These are phyloP conservation scores for Coemansia sp. DNA, from an alignment of 192 early-diverging fungal species.

Conservation along the genomic window DNA sequence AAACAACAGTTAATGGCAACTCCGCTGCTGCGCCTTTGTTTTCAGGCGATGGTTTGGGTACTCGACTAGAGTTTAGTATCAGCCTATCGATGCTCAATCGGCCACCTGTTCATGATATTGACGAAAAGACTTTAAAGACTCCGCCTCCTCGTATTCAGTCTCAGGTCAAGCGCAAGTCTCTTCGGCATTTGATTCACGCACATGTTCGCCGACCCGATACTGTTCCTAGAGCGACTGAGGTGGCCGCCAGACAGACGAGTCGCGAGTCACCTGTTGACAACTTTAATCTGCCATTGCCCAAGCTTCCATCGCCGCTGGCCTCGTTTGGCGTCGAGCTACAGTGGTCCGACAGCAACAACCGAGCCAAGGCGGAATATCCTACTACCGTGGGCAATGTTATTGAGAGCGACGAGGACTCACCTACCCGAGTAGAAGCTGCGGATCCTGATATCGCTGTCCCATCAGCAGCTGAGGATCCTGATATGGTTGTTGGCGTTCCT, in stretches of 20 bases:
- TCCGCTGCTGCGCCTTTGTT: slow-evolving; percentile 1
- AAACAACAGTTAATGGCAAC: neutral
- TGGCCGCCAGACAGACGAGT: neutral
- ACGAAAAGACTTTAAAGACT: neutral
- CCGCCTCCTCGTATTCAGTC: slow-evolving; percentile 3
- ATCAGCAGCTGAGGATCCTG: no score
- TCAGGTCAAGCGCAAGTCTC: slow-evolving; percentile 9
- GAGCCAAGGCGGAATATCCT: neutral
- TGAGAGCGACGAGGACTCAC: neutral
- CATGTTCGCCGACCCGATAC: neutral
- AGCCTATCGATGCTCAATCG: slow-evolving; percentile 23
- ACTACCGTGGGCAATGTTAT: neutral
- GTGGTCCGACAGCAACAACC: slow-evolving; percentile 5
- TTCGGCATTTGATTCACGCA: neutral
- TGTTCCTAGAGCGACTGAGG: neutral
- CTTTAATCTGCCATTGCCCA: slow-evolving; percentile 15
- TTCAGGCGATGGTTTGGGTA: slow-evolving; percentile 3
- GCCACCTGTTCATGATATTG: neutral
- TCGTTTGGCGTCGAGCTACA: slow-evolving; percentile 12
- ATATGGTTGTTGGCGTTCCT: no score
- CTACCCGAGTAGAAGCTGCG: neutral
- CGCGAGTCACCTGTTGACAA: neutral
- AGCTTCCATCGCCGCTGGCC: slow-evolving; percentile 28
- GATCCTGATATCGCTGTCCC: no score
- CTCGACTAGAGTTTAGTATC: slow-evolving; percentile 28